These are phyloP conservation scores for Chiua virens DNA, from an alignment of 768 basidiomycete species.

Conservation along the genomic window DNA sequence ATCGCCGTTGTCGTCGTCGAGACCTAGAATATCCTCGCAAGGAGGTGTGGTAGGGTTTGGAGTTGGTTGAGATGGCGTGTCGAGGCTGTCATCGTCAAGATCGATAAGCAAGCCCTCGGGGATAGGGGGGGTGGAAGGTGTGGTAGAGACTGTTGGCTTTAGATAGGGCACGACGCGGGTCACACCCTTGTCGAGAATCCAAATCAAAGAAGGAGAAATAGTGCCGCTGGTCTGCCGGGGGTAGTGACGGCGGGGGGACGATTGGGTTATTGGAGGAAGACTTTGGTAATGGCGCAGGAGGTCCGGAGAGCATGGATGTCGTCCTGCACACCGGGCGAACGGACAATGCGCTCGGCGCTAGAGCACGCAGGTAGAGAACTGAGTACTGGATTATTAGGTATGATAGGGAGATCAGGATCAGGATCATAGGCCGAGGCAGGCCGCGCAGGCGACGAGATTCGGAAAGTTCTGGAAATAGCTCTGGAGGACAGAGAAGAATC, in stretches of 20 bases:
- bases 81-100: constrained; percentile 44
- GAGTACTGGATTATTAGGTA: too few species aligned
- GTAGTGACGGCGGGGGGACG: too few species aligned
- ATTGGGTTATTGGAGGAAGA: too few species aligned
- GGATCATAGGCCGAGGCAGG: too few species aligned
- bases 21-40: constrained; percentile 23
- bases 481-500: too few species aligned
- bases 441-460: too few species aligned
- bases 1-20: constrained; percentile 15
- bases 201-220: constrained; percentile 33
- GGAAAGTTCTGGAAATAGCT: too few species aligned
- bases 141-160: constrained; percentile 17
- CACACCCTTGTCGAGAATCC: constrained; percentile 33
- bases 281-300: constrained; percentile 25
- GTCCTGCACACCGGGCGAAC: too few species aligned
- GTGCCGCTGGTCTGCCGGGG: constrained; percentile 33
- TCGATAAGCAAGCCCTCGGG: constrained; percentile 58
- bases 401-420: constrained; percentile 24
- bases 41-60: constrained; percentile 14
- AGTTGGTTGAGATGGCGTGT: constrained; percentile 11
- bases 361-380: constrained; percentile 25
- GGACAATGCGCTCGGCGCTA: too few species aligned
- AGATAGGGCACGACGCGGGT: constrained; percentile 10
- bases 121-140: constrained; percentile 37
- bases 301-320: too few species aligned